A percentile compares a stretch with the other conserved stretches of the same genome.
phyloP scores from a whole-genome alignment of 2,329 filamentous ascomycete species.

The Thermoascus crustaceus region DNA sequence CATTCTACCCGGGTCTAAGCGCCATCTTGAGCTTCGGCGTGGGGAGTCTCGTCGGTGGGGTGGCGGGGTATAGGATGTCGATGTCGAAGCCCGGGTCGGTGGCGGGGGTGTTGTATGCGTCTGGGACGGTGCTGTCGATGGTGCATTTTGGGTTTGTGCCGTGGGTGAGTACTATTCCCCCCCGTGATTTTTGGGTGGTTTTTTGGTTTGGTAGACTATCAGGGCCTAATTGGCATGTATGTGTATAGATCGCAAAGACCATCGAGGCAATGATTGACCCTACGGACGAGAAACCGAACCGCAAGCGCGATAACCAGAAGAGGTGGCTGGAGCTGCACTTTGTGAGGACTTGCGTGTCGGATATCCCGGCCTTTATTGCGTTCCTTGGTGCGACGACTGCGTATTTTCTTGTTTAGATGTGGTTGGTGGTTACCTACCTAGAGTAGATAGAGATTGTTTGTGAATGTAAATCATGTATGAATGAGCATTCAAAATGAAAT shows the following conservation, averaged over 20 bases:
- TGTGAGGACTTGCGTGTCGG: constrained; percentile 2
- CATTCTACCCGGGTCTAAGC: neutral
- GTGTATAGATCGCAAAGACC: constrained; percentile 3
- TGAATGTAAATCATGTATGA: too few relatives aligned
- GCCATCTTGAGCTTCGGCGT: neutral
- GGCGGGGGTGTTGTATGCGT: neutral
- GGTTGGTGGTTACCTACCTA: too few relatives aligned
- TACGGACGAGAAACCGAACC: neutral
- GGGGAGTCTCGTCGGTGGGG: constrained; percentile 3
- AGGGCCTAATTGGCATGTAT: neutral
- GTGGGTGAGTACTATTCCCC: neutral
- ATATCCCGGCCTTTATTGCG: constrained; percentile 4
- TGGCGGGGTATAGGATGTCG: constrained; percentile 4
- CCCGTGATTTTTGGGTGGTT: neutral
- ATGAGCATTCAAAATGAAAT: too few relatives aligned
- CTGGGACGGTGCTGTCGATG: constrained; percentile 2
- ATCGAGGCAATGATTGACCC: neutral
- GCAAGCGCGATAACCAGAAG: neutral
- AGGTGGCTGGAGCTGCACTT: neutral
- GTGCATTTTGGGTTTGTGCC: constrained; percentile 5
- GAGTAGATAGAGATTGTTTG: too few relatives aligned
- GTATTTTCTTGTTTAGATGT: too few relatives aligned
- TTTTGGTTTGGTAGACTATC: too few relatives aligned
- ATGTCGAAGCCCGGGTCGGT: constrained; percentile 1
- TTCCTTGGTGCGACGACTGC: constrained; percentile 4